Evolutionary conservation across 2,329 filamentous ascomycete genomes (phyloP).

Genomic region (Sclerotinia nivalis): DNA sequence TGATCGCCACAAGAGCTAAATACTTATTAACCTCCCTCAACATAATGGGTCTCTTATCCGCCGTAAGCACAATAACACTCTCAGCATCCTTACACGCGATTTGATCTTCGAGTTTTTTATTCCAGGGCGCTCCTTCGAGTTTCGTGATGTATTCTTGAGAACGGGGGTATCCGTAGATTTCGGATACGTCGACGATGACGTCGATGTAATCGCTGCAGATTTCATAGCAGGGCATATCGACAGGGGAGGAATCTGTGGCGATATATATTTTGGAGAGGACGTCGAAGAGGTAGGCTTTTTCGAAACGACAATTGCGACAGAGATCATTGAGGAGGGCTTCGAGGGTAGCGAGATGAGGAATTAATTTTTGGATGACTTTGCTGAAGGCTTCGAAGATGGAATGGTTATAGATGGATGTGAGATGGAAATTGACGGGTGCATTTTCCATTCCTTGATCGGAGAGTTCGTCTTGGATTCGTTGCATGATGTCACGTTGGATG

Average conservation of each 20-base stretch:
- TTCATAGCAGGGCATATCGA: conserved; percentile 94
- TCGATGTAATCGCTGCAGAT: conserved; percentile 99
- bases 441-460: conserved; percentile 93
- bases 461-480: conserved; percentile 93
- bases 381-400: conserved; percentile 98
- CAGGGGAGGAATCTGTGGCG: conserved; percentile 88
- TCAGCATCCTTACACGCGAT: conserved; percentile 66
- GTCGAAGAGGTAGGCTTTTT: conserved; percentile 98
- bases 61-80: conserved; percentile 67
- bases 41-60: conserved; percentile 62
- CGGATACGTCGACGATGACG: conserved; percentile 94
- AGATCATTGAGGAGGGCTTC: conserved; percentile 94
- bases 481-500: conserved; percentile 94
- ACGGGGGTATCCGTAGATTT: conserved; percentile 83
- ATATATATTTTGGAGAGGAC: conserved; percentile 99
- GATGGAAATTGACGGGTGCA: conserved; percentile 89
- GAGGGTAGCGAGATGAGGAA: conserved; percentile 87
- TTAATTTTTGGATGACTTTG: conserved; percentile 97
- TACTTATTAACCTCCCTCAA: conserved; percentile 71
- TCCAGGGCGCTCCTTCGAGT: conserved; percentile 62
- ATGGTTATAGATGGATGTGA: conserved; percentile 98
- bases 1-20: conserved; percentile 79
- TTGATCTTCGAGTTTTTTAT: conserved; percentile 63
- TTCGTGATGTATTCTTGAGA: conserved; percentile 55
- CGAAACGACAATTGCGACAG: conserved; percentile 89